Evolutionary conservation across 1,284 basidiomycete genomes (phyloP).

Genomic region (Ganoderma meredithae): DNA sequence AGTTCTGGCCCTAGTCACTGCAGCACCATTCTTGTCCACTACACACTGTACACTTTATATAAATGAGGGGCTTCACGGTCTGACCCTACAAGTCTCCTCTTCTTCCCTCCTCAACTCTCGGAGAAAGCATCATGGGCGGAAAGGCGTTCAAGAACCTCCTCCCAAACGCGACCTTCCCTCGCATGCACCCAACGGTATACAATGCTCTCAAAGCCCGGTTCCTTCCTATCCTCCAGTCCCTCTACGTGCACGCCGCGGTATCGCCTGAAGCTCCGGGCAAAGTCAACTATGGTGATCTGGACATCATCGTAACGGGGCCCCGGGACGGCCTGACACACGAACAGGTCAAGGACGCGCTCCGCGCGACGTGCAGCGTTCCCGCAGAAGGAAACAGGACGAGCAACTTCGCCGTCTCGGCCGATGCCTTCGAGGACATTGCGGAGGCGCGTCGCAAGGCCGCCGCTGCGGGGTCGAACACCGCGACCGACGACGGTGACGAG

Average conservation of each 20-base stretch:
- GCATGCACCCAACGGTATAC: conserved; percentile 63
- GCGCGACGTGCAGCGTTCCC: conserved; percentile 55
- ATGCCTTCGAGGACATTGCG: conserved; percentile 31
- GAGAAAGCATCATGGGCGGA: conserved; percentile 61
- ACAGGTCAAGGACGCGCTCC: conserved; percentile 51
- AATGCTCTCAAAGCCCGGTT: conserved; percentile 54
- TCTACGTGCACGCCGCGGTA: conserved; percentile 59
- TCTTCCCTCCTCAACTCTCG: too few species aligned
- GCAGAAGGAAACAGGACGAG: conserved; percentile 62
- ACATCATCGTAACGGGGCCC: conserved; percentile 63
- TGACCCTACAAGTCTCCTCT: neutral
- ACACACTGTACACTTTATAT: conserved; percentile 3
- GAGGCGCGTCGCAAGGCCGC: neutral
- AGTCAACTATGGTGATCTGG: conserved; percentile 68
- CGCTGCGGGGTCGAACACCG: neutral
- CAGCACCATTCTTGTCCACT: conserved; percentile 2
- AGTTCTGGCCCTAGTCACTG: conserved; percentile 5
- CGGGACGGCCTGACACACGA: conserved; percentile 45
- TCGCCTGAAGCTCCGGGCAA: conserved; percentile 72
- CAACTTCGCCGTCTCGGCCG: conserved; percentile 64
- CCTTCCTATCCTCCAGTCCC: conserved; percentile 46
- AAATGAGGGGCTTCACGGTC: neutral
- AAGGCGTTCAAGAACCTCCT: conserved; percentile 64
- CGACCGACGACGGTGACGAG: neutral
- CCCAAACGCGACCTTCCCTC: conserved; percentile 57